These are phyloP conservation scores for Scedosporium apiospermum DNA, from an alignment of 2,329 filamentous ascomycete genomes.

Conservation along the genomic window DNA sequence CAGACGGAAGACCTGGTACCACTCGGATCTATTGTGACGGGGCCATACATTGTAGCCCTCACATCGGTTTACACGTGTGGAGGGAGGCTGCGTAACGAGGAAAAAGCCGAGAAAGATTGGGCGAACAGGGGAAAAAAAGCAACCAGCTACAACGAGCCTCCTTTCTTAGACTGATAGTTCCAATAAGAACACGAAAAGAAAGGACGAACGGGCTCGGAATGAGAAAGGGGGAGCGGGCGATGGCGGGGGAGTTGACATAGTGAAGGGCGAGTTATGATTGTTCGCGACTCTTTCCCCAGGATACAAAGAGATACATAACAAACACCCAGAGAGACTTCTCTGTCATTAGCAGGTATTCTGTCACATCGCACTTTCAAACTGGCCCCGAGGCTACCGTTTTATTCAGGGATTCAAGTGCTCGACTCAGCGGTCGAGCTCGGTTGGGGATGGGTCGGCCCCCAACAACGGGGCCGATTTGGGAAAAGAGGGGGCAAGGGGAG, in stretches of 20 bases:
- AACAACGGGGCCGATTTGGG: conserved; percentile 3
- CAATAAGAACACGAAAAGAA: no score
- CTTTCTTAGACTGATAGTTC: no score
- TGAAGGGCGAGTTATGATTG: not conserved
- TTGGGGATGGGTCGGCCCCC: not conserved
- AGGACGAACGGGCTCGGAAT: not conserved
- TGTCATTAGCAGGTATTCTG: not conserved
- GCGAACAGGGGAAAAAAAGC: no score
- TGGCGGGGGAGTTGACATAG: not conserved
- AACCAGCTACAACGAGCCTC: no score
- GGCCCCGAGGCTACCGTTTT: not conserved
- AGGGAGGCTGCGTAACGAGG: no score
- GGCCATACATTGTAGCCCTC: no score
- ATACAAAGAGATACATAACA: not conserved
- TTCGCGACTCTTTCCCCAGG: not conserved
- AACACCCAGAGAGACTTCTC: not conserved
- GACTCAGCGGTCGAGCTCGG: no score
- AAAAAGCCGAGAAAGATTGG: no score
- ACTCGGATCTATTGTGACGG: no score
- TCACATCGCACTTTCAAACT: not conserved
- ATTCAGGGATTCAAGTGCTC: not conserved
- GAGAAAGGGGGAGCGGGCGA: not conserved
- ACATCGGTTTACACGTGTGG: no score
- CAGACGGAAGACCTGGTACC: no score
- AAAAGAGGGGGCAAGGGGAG: not conserved